Conservation (phyloP, 73 alveolate genomes). For the Durusdinium trenchii region DNA sequence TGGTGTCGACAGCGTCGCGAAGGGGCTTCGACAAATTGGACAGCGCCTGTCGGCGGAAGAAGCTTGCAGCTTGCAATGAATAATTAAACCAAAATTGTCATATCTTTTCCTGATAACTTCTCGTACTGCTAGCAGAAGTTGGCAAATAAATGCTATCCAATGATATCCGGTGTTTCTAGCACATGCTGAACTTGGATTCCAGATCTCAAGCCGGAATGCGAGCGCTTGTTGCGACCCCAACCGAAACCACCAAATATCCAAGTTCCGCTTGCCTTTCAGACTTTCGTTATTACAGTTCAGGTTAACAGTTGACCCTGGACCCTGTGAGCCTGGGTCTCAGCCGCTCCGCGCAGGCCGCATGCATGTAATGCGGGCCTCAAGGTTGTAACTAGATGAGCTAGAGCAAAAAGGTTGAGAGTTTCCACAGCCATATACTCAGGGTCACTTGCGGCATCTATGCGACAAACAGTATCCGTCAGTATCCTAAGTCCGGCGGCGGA, state of each 20-base stretch:
- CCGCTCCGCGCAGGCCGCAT: constrained; percentile 88
- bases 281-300: background rate
- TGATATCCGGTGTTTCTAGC: background rate
- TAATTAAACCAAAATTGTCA: background rate
- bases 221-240: too few species aligned
- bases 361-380: constrained; percentile 69
- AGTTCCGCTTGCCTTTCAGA: background rate
- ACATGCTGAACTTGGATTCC: too few species aligned
- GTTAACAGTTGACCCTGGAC: background rate
- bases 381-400: background rate
- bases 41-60: constrained; percentile 78
- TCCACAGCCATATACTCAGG: too few species aligned
- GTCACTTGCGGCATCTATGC: too few species aligned
- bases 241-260: background rate
- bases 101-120: background rate
- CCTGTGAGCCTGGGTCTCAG: constrained; percentile 39
- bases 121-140: background rate
- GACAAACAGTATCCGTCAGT: too few species aligned
- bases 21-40: constrained; percentile 68
- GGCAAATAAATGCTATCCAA: background rate
- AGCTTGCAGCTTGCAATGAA: background rate
- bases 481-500: too few species aligned
- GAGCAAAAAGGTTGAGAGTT: too few species aligned
- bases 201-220: too few species aligned
- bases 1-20: constrained; percentile 43